Evolutionary conservation across 305 asterid genomes (phyloP).

Genomic region (Andrographis paniculata): DNA sequence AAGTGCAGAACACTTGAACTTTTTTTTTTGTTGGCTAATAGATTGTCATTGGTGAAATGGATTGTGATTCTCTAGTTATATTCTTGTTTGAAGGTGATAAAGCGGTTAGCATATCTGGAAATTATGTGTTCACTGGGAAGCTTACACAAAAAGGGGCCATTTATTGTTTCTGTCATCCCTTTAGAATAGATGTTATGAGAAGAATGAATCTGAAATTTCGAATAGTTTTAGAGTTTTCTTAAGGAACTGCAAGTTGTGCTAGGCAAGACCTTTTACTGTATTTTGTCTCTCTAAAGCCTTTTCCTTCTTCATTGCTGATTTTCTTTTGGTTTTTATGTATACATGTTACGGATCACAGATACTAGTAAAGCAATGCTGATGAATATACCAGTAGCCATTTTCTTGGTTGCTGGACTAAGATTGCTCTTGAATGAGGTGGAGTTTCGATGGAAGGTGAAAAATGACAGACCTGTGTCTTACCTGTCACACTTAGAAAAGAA

Average conservation of each 20-base stretch:
- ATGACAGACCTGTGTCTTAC: conserved; percentile 43
- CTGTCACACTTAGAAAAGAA: conserved; percentile 80
- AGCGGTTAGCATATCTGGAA: neutral
- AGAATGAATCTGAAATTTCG: neutral
- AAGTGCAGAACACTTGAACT: too few relatives aligned
- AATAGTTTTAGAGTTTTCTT: too few relatives aligned
- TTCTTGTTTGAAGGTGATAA: neutral
- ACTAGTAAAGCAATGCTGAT: conserved; percentile 93
- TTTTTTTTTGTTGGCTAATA: too few relatives aligned
- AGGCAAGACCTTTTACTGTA: neutral
- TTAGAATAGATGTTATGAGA: neutral
- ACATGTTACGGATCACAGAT: conserved; percentile 49
- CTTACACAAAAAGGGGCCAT: neutral
- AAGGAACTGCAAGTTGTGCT: neutral
- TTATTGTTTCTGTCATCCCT: neutral
- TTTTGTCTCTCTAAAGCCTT: neutral
- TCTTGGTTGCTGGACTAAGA: conserved; percentile 68
- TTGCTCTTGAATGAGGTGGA: conserved; percentile 76
- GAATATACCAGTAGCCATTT: conserved; percentile 83
- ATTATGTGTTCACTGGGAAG: neutral
- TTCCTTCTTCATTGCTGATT: conserved; percentile 7
- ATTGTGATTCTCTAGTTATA: neutral
- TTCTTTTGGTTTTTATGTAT: conserved; percentile 16
- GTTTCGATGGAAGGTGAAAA: conserved; percentile 68
- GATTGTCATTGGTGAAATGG: conserved; percentile 3